Evolutionary conservation across 1,139 yeast genomes (phyloP), one percentile per base, ranked within the genome.

Genomic region (Saccharomyces pastorianus): DNA sequence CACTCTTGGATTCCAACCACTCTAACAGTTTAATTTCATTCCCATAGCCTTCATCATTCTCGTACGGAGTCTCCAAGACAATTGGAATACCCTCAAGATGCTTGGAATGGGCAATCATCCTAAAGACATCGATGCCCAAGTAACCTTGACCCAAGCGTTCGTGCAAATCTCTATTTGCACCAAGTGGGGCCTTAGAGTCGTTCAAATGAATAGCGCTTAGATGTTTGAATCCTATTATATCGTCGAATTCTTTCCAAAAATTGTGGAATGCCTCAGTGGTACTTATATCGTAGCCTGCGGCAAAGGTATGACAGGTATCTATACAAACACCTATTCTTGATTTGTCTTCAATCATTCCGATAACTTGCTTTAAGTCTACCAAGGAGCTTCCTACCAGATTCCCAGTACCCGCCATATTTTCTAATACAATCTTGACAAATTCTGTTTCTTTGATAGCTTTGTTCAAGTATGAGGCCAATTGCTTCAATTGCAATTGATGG

Each of bases 361-460:
- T 89, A 17, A 95, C 91, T 32, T 79, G 81, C 34, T 78, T 75
- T 49, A 93, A 75, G 65, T 93, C 99, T 61, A 86, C 82, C 46
- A 91, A 72, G 50, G 81, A 76, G 4, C 95, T 85, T 0, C 99
- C 99, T 50, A 93, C 85, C 57, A 91, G 77, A 58, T 88, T 86
- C 6, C 96, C 96, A 62, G 90, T 96, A 11, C 99, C 99, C 0
- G 99, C 97, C 99, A 95, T 93, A 67, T 93, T 93, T 67, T 93
- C 99, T 55, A 95, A 77, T 11, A 93, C 96, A 51, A 93, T 84
- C 66, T 85, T 89, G 38, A 93, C 98, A 65, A 83, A 85, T 5
- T 71, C 64, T 0, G 99, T 93, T 55, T 82, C 83, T 31, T 72
- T 71, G 48, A 88, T 85, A 6, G 96, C 97, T 47, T 73, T 76